phyloP scores from a whole-genome alignment of 108 stramenopile species.

The Skeletonema marinoi region DNA sequence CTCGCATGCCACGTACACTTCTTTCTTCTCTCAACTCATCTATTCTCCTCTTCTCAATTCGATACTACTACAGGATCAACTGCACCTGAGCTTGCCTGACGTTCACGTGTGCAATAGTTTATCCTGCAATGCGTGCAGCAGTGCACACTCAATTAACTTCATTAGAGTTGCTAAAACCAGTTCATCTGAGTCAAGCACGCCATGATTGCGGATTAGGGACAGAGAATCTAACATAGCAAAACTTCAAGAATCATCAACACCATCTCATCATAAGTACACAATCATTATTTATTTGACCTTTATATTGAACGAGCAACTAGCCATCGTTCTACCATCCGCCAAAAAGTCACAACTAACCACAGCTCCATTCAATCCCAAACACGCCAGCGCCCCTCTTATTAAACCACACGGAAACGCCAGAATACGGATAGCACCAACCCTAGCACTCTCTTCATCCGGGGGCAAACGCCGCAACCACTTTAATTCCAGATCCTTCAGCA shows the following conservation, averaged over 20 bases:
- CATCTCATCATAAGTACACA: not conserved
- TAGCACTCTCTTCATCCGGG: slow-evolving; percentile 67
- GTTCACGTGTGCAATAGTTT: not conserved
- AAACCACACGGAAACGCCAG: slow-evolving; percentile 91
- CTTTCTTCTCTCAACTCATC: not conserved
- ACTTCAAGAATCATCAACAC: not conserved
- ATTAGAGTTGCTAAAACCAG: not conserved
- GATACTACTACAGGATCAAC: not conserved
- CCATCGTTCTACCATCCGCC: slow-evolving; percentile 88
- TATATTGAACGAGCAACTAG: slow-evolving; percentile 92
- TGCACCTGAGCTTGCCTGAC: not conserved
- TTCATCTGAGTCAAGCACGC: not conserved
- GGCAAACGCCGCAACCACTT: slow-evolving; percentile 80
- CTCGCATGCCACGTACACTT: not conserved
- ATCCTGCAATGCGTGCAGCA: not conserved
- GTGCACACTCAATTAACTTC: not conserved
- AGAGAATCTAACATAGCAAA: not conserved
- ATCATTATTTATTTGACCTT: slow-evolving; percentile 76
- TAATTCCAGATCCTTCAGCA: slow-evolving; percentile 86
- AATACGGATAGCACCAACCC: slow-evolving; percentile 79
- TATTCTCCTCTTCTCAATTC: not conserved
- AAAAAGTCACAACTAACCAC: slow-evolving; percentile 93
- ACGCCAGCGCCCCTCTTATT: slow-evolving; percentile 87
- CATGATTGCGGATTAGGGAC: not conserved
- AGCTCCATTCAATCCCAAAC: slow-evolving; percentile 81